Evolutionary conservation across 495 filamentous ascomycete genomes (phyloP).

Genomic region (Trichoderma asperelloides): DNA sequence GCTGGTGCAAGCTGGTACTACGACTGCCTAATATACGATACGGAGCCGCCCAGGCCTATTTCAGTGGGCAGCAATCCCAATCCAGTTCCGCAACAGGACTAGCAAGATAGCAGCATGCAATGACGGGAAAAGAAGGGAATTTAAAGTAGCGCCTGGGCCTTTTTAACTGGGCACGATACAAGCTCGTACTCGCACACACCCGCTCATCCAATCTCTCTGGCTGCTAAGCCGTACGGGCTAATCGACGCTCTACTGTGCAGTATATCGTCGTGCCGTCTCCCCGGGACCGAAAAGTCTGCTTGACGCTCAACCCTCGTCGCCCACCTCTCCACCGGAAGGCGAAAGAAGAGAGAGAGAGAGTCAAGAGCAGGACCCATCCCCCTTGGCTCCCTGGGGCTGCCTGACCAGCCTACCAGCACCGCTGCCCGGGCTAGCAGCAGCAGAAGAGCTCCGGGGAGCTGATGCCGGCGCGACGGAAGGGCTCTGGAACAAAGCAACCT

Average conservation of each 20-base stretch:
- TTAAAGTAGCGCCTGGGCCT: neutral
- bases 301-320: neutral
- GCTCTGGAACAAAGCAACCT: neutral
- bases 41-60: neutral
- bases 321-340: neutral
- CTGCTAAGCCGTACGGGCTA: neutral
- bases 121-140: neutral
- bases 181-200: too few relatives aligned
- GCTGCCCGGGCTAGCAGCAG: neutral
- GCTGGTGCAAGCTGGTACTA: neutral
- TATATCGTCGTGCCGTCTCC: neutral
- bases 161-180: neutral
- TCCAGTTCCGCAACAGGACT: neutral
- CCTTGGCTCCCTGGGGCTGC: neutral
- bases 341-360: neutral
- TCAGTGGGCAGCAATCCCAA: neutral
- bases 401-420: neutral
- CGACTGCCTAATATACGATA: too few relatives aligned
- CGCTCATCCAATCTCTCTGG: neutral
- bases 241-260: neutral
- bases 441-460: neutral
- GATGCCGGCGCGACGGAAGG: slow-evolving; percentile 2
- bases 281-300: neutral
- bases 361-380: neutral
- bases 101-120: neutral